Conservation (phyloP, 176 grass and related monocot species). For the Avena insularis region DNA sequence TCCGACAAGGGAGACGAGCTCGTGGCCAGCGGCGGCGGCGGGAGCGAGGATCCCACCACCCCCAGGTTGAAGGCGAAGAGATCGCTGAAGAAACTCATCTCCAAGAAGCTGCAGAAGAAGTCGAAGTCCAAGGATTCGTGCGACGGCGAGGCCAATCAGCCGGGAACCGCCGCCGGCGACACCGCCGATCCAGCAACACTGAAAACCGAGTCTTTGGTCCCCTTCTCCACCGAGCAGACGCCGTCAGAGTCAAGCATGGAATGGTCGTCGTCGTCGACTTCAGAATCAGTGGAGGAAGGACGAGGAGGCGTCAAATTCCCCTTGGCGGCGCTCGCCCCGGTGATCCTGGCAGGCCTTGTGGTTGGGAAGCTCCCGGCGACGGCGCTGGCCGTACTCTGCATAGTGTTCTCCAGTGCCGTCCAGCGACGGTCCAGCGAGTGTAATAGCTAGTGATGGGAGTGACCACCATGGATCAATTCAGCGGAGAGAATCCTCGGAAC, state of each 20-base stretch:
- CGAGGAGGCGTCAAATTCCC: constrained; percentile 39
- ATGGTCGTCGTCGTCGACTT: background rate
- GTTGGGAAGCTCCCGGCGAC: constrained; percentile 67
- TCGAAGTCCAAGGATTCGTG: background rate
- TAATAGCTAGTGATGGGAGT: background rate
- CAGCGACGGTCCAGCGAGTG: constrained; percentile 37
- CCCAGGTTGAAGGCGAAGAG: constrained; percentile 39
- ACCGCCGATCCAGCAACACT: background rate
- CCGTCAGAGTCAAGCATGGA: constrained; percentile 6
- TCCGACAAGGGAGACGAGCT: constrained; percentile 32
- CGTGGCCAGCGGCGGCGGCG: background rate
- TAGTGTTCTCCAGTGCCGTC: constrained; percentile 42
- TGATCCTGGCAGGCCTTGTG: constrained; percentile 69
- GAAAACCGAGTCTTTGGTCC: background rate
- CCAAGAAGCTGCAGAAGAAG: constrained; percentile 9
- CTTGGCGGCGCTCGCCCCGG: constrained; percentile 31
- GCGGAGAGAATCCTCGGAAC: background rate
- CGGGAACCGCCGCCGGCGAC: constrained; percentile 3
- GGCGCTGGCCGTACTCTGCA: constrained; percentile 57
- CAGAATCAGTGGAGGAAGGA: background rate
- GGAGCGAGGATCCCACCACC: background rate
- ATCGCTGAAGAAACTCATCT: background rate
- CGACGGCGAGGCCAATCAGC: constrained; percentile 34
- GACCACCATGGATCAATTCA: background rate
- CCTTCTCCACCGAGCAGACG: background rate